Evolutionary conservation across 306 rosid species (phyloP).

Genomic region (Ormosia emarginata): DNA sequence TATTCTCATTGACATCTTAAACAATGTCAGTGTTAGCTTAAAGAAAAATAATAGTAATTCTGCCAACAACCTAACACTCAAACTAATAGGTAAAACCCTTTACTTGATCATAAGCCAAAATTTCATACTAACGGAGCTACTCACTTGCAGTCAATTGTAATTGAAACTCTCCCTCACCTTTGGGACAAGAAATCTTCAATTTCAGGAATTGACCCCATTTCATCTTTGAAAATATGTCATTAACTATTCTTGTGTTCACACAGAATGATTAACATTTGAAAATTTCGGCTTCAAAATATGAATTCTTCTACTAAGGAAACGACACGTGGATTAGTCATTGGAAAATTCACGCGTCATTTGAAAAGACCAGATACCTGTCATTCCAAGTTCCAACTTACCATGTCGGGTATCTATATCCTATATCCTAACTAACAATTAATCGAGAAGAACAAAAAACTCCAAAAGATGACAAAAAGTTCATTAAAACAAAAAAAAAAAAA

Average conservation of each 20-base stretch:
- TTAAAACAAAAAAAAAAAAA: too few species aligned
- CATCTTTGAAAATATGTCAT: neutral
- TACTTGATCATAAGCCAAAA: too few species aligned
- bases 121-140: too few species aligned
- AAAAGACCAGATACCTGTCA: neutral
- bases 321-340: neutral
- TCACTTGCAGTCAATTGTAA: too few species aligned
- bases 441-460: neutral
- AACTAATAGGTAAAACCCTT: too few species aligned
- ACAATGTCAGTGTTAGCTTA: too few species aligned
- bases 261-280: neutral
- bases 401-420: neutral
- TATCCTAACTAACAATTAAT: neutral
- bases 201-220: neutral
- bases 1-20: too few species aligned
- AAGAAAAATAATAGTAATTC: too few species aligned
- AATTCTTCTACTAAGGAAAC: neutral
- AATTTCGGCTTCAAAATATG: neutral
- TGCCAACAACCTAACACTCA: too few species aligned
- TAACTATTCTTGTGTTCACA: neutral
- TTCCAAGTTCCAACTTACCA: neutral
- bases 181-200: neutral
- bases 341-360: neutral
- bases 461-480: too few species aligned
- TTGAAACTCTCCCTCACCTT: too few species aligned